Base-by-base conservation (phyloP, 2,329 filamentous ascomycete species). In the Penicillium frequentans region DNA sequence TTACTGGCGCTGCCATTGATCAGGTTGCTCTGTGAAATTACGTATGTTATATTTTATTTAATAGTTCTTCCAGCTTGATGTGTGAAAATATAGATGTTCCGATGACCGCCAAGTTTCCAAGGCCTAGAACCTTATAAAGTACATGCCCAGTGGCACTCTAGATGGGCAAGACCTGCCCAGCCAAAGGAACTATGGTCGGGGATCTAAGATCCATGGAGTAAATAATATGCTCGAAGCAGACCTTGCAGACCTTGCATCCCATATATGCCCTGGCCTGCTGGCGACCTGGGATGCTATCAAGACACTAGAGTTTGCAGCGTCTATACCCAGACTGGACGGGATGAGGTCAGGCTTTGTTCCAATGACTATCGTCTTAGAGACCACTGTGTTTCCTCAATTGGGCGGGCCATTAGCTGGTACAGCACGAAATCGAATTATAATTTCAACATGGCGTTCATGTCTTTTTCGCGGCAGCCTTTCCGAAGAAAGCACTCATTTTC, bases 401-500 rank as follows among this genome's bases (percentile, higher is more conserved):
- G 19, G 13, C 13, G 21, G 19, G 13, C 13, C 33, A 37, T 19
- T 16, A 11, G 19, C 9, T 14, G 23, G 19, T 3, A 10, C 48
- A 23, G n/a, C 9, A 44, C 13, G 21, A 23, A 29, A 26, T 21
- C n/a, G 7, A 19, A 29, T 13, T 33, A 23, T 24, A 31, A 33
- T 23, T n/a, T 13, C 3, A 35, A 33, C 9, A 21, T 35, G 23
- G 27, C 11, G 14, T 47, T 68, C 66, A 74, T 35, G 70, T 56
- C 52, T 73, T 73, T 58, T 72, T 70, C 11, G 65, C 45, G 27
- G 72, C 64, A 27, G 73, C 70, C 77, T 93, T 96, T 58, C 86
- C 86, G 74, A 99, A 99, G 77, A 99, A 99, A 60, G 88, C 85
- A 71, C 90, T 96, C 84, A 99, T 84, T 80, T 98, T 99, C 83